These are phyloP conservation scores for Byssochlamys sp. DNA, from an alignment of 2,329 filamentous ascomycete species.

Conservation along the genomic window DNA sequence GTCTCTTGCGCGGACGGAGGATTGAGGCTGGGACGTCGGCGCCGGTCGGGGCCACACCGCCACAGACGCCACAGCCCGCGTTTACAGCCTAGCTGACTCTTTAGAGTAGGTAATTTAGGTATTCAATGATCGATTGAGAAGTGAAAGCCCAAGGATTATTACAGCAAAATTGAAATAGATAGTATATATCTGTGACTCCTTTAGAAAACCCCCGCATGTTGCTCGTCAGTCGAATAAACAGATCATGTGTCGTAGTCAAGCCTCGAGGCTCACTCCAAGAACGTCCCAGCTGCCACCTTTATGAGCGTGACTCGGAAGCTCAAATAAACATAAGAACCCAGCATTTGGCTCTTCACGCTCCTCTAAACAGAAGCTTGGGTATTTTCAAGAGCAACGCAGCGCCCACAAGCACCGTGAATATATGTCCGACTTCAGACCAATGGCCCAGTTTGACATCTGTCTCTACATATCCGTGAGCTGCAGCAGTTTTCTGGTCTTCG, in stretches of 20 bases:
- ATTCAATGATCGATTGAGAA: neutral
- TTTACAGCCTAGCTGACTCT: no score
- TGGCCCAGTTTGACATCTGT: conserved; percentile 33
- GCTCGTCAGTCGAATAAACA: neutral
- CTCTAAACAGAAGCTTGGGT: conserved; percentile 16
- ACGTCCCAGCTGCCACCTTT: neutral
- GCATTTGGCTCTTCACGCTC: conserved; percentile 2
- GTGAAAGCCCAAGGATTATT: neutral
- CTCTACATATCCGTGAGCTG: conserved; percentile 33
- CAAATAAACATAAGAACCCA: conserved; percentile 1
- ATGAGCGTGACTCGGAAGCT: neutral
- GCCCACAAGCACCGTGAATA: conserved; percentile 33
- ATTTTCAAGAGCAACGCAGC: conserved; percentile 24
- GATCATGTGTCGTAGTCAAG: neutral
- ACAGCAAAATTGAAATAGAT: neutral
- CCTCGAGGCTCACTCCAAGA: neutral
- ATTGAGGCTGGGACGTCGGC: neutral
- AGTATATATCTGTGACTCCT: neutral
- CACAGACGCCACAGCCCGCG: neutral
- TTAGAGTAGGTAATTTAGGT: no score
- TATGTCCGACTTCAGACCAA: conserved; percentile 35
- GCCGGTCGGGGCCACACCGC: neutral
- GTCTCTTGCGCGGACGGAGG: neutral
- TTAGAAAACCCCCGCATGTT: neutral
- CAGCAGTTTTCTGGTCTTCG: conserved; percentile 19